A percentile compares a stretch with the other conserved stretches of the same genome.
These are phyloP conservation scores for Sarcodon sp. DNA, from an alignment of 768 basidiomycete species.

Conservation along the genomic window DNA sequence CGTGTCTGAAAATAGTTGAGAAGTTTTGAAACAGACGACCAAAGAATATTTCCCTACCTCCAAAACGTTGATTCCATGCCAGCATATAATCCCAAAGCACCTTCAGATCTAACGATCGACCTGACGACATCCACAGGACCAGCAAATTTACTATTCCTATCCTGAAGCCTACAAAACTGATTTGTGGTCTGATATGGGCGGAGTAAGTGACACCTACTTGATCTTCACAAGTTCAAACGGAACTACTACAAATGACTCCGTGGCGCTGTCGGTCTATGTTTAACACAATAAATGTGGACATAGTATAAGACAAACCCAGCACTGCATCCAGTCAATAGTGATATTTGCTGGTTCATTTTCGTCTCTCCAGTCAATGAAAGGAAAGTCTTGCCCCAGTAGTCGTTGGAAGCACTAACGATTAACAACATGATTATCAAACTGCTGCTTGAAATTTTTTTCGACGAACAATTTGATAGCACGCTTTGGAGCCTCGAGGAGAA, in stretches of 20 bases:
- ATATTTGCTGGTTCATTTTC: conserved; percentile 85
- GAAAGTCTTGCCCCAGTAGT: conserved; percentile 90
- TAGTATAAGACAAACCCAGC: conserved; percentile 30
- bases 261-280: conserved; percentile 36
- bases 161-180: conserved; percentile 55
- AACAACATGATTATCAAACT: background rate
- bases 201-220: conserved; percentile 27
- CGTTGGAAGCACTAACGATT: conserved; percentile 60
- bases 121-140: conserved; percentile 89
- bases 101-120: conserved; percentile 65
- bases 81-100: conserved; percentile 69
- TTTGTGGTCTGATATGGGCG: background rate
- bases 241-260: conserved; percentile 90
- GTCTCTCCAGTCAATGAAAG: conserved; percentile 45
- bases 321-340: conserved; percentile 81
- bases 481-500: conserved; percentile 95
- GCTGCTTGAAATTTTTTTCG: background rate
- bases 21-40: background rate
- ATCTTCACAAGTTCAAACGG: conserved; percentile 96
- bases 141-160: conserved; percentile 80
- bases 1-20: conserved; percentile 33
- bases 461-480: conserved; percentile 90
- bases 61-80: conserved; percentile 99
- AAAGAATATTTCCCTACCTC: conserved; percentile 41
- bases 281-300: background rate